Evolutionary conservation across 345 rosid species (phyloP).

Genomic region (Eucalyptus tenuipes): DNA sequence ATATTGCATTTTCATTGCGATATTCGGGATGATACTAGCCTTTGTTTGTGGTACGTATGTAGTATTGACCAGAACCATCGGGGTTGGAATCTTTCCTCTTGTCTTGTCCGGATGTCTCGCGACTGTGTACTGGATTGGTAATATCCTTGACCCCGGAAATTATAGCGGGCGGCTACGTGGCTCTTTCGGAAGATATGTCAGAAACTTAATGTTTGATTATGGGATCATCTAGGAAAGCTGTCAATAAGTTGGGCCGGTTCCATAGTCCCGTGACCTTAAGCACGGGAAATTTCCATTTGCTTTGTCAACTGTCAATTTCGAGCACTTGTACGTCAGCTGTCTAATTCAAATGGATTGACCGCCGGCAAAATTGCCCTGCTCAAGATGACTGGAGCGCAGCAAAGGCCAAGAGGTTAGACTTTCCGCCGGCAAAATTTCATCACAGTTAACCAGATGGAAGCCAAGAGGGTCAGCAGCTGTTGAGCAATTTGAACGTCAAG

Average conservation of each 20-base stretch:
- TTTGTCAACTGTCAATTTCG: neutral
- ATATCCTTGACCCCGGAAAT: accelerated
- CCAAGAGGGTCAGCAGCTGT: neutral
- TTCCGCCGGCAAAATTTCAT: neutral
- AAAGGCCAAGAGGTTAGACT: neutral
- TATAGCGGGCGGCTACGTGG: too few relatives aligned
- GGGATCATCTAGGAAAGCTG: neutral
- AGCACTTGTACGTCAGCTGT: neutral
- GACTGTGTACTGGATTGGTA: accelerated
- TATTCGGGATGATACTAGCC: accelerated
- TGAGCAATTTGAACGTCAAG: neutral
- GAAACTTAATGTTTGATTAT: neutral
- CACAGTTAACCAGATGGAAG: neutral
- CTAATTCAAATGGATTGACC: neutral
- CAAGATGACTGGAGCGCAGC: neutral
- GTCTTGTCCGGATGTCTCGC: neutral
- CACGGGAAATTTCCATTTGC: neutral
- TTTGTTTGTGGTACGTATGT: neutral
- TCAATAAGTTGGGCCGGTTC: neutral
- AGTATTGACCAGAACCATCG: neutral
- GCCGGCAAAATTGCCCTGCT: neutral
- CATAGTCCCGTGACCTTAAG: neutral
- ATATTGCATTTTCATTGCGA: accelerated
- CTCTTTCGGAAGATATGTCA: neutral
- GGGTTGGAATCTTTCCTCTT: neutral